Conservation (phyloP, 1,284 basidiomycete species). For the Heterobasidion parviporum region DNA sequence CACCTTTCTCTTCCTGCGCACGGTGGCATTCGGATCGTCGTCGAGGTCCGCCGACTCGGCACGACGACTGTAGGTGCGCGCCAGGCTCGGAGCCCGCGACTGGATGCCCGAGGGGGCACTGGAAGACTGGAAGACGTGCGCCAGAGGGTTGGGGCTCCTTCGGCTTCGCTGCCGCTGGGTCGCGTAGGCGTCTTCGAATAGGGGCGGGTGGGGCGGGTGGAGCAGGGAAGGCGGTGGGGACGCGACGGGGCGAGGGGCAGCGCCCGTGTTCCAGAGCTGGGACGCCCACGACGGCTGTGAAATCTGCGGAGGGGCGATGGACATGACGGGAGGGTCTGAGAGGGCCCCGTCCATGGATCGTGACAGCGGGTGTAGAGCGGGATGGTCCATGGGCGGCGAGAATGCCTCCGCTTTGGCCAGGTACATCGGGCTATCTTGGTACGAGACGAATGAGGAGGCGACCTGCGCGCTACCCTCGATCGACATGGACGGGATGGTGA, state of each 20-base stretch:
- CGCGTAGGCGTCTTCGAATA: conserved; percentile 12
- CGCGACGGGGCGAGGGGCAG: conserved; percentile 19
- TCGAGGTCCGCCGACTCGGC: conserved; percentile 53
- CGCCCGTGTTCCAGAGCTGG: conserved; percentile 45
- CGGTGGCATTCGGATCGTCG: conserved; percentile 64
- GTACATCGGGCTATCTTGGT: conserved; percentile 25
- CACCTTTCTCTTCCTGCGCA: conserved; percentile 54
- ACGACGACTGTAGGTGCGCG: conserved; percentile 52
- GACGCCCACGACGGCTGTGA: conserved; percentile 48
- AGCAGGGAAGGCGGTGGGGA: conserved; percentile 15
- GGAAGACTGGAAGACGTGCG: conserved; percentile 41
- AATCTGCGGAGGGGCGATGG: conserved; percentile 50
- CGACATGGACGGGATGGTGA: conserved; percentile 46
- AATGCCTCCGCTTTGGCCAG: conserved; percentile 43
- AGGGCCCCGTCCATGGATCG: conserved; percentile 28
- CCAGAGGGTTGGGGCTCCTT: conserved; percentile 4
- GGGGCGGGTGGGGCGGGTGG: conserved; percentile 9
- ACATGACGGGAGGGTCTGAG: conserved; percentile 27
- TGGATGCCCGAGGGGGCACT: conserved; percentile 53
- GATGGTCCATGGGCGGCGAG: conserved; percentile 47
- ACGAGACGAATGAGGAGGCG: conserved; percentile 18
- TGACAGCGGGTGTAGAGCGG: conserved; percentile 50
- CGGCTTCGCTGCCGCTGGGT: conserved; percentile 14
- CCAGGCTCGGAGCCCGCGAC: conserved; percentile 32
- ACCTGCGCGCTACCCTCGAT: conserved; percentile 21